Conservation (phyloP, 129 eudicot species). For the Tagetes patula region DNA sequence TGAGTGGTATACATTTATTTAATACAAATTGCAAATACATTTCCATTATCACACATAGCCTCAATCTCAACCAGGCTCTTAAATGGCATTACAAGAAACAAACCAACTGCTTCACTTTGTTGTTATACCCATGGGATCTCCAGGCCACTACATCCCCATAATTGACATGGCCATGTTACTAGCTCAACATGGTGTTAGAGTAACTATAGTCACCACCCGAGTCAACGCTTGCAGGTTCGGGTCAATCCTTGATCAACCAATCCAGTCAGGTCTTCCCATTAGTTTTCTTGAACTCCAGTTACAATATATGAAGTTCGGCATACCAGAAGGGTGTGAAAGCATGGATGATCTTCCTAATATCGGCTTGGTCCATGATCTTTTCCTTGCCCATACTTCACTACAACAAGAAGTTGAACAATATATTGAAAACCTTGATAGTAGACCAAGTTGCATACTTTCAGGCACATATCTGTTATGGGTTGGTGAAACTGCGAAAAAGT, state of each 20-base stretch:
- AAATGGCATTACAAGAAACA: constrained; percentile 26
- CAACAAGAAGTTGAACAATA: constrained; percentile 35
- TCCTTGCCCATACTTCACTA: constrained; percentile 30
- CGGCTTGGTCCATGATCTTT: constrained; percentile 13
- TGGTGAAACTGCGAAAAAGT: constrained; percentile 39
- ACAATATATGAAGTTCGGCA: constrained; percentile 45
- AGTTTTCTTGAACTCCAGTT: constrained; percentile 33
- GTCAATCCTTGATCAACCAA: constrained; percentile 44
- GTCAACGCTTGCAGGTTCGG: constrained; percentile 31
- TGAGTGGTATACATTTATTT: no score
- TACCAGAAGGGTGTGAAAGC: constrained; percentile 66
- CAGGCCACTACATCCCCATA: constrained; percentile 64
- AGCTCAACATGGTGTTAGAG: constrained; percentile 43
- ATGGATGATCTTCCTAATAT: constrained; percentile 40
- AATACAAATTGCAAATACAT: no score
- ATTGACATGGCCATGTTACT: constrained; percentile 51
- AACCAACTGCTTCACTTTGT: constrained; percentile 56
- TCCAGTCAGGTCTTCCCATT: constrained; percentile 43
- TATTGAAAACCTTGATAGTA: constrained; percentile 42
- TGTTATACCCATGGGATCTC: constrained; percentile 48
- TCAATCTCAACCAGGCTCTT: no score
- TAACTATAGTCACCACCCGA: constrained; percentile 46
- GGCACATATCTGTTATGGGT: constrained; percentile 42
- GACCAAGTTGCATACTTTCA: constrained; percentile 44
- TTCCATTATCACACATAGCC: no score